Conservation (phyloP, 768 basidiomycete species). For the Leccinum boreale region DNA sequence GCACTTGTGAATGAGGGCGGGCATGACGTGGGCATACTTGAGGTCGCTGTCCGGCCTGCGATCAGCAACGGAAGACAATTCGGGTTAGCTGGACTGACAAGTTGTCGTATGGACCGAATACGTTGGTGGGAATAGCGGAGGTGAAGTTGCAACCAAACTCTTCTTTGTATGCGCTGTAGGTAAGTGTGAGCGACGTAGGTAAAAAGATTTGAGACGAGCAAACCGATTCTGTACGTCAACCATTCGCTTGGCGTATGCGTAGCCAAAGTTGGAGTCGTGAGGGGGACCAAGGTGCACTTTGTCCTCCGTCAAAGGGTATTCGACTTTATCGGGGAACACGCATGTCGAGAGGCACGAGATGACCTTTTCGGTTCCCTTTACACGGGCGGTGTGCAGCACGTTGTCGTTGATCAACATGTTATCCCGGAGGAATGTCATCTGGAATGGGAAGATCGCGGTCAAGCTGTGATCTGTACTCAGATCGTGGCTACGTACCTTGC, state of each 20-base stretch:
- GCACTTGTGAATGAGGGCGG: slow-evolving; percentile 90
- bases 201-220: slow-evolving; percentile 19
- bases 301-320: slow-evolving; percentile 88
- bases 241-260: slow-evolving; percentile 93
- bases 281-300: slow-evolving; percentile 93
- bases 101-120: slow-evolving; percentile 96
- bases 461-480: not conserved
- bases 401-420: slow-evolving; percentile 97
- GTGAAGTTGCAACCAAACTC: slow-evolving; percentile 95
- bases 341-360: slow-evolving; percentile 97
- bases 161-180: slow-evolving; percentile 84
- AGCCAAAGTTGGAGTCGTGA: slow-evolving; percentile 94
- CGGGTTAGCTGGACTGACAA: slow-evolving; percentile 48
- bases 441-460: not conserved
- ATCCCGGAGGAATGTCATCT: slow-evolving; percentile 91
- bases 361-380: slow-evolving; percentile 66
- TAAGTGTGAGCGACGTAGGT: not conserved
- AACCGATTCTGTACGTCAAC: slow-evolving; percentile 96
- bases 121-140: slow-evolving; percentile 94
- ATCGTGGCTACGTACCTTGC: slow-evolving; percentile 54
- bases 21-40: slow-evolving; percentile 91
- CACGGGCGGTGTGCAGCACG: slow-evolving; percentile 73
- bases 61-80: not conserved
- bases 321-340: slow-evolving; percentile 94
- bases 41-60: slow-evolving; percentile 58